Conservation (phyloP, 2,329 filamentous ascomycete genomes). For the Talaromyces sp. region DNA sequence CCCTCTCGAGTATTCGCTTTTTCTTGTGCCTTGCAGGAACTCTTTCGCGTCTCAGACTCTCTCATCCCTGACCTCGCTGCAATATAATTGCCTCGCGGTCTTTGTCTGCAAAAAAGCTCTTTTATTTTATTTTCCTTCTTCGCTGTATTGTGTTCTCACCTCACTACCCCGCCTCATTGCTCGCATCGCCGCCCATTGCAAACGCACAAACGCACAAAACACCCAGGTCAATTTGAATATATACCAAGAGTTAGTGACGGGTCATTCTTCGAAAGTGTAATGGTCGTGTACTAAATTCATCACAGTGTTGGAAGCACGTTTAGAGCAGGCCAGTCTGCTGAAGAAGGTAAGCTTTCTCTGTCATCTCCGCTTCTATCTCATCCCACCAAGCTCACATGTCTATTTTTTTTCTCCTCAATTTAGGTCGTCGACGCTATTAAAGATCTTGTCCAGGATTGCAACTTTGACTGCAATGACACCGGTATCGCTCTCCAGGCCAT, state of each 20-base stretch:
- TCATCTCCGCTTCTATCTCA: neutral
- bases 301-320: constrained; percentile 88
- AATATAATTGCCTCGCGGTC: neutral
- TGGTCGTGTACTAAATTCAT: neutral
- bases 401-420: constrained; percentile 3
- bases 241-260: neutral
- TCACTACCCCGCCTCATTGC: neutral
- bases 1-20: neutral
- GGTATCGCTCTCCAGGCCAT: constrained; percentile 97
- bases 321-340: constrained; percentile 86
- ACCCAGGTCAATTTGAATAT: neutral
- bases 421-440: constrained; percentile 98
- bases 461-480: constrained; percentile 99
- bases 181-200: neutral
- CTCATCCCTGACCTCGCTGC: neutral
- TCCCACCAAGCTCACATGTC: constrained; percentile 4
- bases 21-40: neutral
- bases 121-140: neutral
- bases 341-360: constrained; percentile 67
- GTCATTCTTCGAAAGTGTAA: neutral
- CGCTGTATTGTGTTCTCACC: neutral
- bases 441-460: constrained; percentile 98
- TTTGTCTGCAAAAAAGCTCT: neutral
- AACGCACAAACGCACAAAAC: neutral
- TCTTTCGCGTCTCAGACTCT: neutral